Conservation (phyloP, 2,329 filamentous ascomycete genomes). For the Diaporthe ampelina region DNA sequence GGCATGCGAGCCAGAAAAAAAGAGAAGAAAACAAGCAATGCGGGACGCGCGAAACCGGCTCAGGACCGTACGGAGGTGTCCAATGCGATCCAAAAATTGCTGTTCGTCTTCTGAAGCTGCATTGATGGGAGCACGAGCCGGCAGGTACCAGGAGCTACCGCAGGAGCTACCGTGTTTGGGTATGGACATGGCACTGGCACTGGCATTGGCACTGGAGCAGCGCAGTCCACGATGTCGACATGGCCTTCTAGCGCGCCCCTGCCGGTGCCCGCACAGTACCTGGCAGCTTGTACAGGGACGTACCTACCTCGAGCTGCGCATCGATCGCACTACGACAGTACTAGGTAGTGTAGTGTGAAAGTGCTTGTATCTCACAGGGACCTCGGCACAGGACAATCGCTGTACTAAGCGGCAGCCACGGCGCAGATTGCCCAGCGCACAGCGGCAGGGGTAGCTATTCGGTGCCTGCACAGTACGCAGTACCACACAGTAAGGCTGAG, state of each 20-base stretch:
- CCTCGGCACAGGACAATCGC: constrained; percentile 24
- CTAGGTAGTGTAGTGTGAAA: background rate
- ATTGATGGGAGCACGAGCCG: constrained; percentile 12
- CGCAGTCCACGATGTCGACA: constrained; percentile 26
- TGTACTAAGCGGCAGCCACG: too few species aligned
- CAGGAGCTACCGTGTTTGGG: background rate
- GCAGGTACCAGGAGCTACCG: constrained; percentile 3
- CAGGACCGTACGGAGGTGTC: background rate
- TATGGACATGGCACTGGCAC: background rate
- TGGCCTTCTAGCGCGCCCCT: background rate
- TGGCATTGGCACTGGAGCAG: background rate
- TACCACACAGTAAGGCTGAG: constrained; percentile 23
- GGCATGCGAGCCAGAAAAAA: background rate
- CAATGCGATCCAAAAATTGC: constrained; percentile 5
- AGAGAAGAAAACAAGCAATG: background rate
- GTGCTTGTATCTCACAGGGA: background rate
- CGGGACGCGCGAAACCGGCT: background rate
- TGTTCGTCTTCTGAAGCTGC: background rate
- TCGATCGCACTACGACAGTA: background rate
- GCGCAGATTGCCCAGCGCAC: constrained; percentile 3
- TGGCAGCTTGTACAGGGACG: constrained; percentile 7
- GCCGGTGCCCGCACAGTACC: background rate
- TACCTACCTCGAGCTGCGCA: background rate
- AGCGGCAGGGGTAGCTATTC: background rate
- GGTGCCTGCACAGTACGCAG: background rate